phyloP scores from a whole-genome alignment of 805 yeast species.

The Jamesozyma piceae region DNA sequence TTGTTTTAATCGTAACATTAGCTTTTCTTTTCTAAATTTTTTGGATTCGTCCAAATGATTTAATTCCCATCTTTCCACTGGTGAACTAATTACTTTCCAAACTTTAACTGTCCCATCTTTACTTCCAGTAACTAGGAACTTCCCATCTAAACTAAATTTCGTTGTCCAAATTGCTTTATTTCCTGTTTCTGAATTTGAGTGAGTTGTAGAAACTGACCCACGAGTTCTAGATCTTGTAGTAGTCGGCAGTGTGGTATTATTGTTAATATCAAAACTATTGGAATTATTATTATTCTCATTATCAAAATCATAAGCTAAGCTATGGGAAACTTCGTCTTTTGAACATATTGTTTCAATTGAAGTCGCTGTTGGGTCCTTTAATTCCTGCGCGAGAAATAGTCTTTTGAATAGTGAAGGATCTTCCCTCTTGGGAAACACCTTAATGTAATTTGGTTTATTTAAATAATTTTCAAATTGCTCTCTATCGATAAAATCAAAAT shows the following conservation, averaged over 20 bases:
- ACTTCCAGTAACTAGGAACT: constrained; percentile 76
- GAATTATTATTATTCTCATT: not conserved
- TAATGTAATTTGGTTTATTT: constrained; percentile 47
- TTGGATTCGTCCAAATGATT: constrained; percentile 12
- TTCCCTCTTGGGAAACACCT: constrained; percentile 38
- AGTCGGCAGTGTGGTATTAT: no score
- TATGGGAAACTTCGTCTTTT: not conserved
- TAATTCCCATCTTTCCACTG: constrained; percentile 52
- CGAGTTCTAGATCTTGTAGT: not conserved
- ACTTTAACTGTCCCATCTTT: constrained; percentile 57
- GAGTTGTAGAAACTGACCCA: not conserved
- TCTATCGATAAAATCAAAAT: constrained; percentile 25
- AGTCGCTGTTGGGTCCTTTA: constrained; percentile 13
- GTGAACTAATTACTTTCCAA: constrained; percentile 74
- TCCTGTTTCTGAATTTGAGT: not conserved
- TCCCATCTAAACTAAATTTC: constrained; percentile 72
- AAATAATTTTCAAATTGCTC: constrained; percentile 36
- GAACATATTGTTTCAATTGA: not conserved
- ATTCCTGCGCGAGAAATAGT: constrained; percentile 59
- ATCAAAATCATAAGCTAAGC: not conserved
- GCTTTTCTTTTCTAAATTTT: constrained; percentile 7
- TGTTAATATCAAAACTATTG: not conserved
- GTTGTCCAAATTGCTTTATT: constrained; percentile 56
- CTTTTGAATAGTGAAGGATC: constrained; percentile 40
- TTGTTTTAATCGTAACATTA: constrained; percentile 1